A percentile compares a stretch with the other conserved stretches of the same genome.
Conservation (phyloP, 139 green algal genomes). For the Chlorella vulgaris region DNA sequence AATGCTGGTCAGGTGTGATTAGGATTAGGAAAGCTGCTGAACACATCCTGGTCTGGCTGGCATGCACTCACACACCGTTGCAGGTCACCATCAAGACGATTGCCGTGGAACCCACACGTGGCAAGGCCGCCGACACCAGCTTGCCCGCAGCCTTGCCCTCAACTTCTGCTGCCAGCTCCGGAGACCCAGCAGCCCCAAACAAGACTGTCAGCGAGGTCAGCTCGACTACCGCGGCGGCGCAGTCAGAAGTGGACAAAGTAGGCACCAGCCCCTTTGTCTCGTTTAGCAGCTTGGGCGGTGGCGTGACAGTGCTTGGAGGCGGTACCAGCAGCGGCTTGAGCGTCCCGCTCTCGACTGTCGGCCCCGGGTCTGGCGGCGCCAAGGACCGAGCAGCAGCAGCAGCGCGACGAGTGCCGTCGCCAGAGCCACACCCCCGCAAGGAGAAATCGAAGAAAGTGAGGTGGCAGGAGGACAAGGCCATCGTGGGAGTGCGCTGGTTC, state of each 20-base stretch:
- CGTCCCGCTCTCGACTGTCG: constrained; percentile 9
- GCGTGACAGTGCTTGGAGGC: constrained; percentile 17
- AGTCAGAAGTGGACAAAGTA: constrained; percentile 18
- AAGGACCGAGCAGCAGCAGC: constrained; percentile 29
- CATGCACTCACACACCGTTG: too few relatives aligned
- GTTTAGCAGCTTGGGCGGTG: neutral
- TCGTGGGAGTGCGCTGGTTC: constrained; percentile 45
- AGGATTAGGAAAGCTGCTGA: too few relatives aligned
- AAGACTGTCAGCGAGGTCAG: neutral
- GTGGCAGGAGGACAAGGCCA: constrained; percentile 25
- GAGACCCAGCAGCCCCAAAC: neutral
- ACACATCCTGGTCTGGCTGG: too few relatives aligned
- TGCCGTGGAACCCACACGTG: neutral
- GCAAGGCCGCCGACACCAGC: neutral
- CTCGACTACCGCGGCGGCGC: neutral
- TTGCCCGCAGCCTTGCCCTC: too few relatives aligned
- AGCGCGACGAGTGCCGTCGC: constrained; percentile 35
- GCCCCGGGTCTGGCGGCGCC: neutral
- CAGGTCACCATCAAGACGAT: constrained; percentile 21
- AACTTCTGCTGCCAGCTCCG: too few relatives aligned
- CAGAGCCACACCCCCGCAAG: constrained; percentile 20
- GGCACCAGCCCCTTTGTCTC: constrained; percentile 26
- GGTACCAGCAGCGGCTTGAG: neutral
- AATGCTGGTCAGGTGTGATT: too few relatives aligned
- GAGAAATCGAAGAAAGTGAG: constrained; percentile 36